Conservation (phyloP, 345 rosid genomes). For the Salix caprea region DNA sequence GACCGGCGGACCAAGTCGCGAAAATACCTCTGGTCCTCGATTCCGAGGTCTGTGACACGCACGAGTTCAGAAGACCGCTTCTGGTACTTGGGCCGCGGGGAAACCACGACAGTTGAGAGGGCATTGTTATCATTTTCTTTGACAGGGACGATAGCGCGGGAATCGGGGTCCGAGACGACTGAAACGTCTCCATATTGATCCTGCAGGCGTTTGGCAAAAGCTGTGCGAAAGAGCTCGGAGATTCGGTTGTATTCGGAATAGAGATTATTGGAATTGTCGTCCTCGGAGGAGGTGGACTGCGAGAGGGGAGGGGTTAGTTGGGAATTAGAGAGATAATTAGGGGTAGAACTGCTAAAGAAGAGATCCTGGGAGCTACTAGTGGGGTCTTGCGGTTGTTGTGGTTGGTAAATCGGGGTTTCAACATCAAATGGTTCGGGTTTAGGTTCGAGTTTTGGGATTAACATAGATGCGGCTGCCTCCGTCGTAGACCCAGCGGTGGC, state of each 20-base stretch:
- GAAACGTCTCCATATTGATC: slow-evolving; percentile 33
- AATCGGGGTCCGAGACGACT: slow-evolving; percentile 33
- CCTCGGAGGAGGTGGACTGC: slow-evolving; percentile 22
- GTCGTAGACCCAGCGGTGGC: background rate
- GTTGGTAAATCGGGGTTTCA: slow-evolving; percentile 11
- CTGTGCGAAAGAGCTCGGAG: slow-evolving; percentile 54
- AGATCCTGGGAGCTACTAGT: background rate
- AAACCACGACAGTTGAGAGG: slow-evolving; percentile 13
- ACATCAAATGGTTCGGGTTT: slow-evolving; percentile 52
- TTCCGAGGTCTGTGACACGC: slow-evolving; percentile 57
- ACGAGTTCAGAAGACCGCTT: slow-evolving; percentile 72
- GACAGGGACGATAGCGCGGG: slow-evolving; percentile 56
- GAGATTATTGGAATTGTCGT: slow-evolving; percentile 21
- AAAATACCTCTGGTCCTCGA: slow-evolving; percentile 51
- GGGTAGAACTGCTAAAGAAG: slow-evolving; percentile 23
- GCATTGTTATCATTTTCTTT: slow-evolving; percentile 9
- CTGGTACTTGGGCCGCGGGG: slow-evolving; percentile 22
- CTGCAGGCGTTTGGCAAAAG: slow-evolving; percentile 41
- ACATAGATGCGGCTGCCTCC: background rate
- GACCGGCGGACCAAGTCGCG: slow-evolving; percentile 59
- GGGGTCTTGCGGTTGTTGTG: slow-evolving; percentile 5
- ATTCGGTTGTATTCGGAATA: slow-evolving; percentile 49
- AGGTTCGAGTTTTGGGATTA: slow-evolving; percentile 45
- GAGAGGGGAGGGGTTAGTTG: slow-evolving; percentile 28
- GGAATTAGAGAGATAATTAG: slow-evolving; percentile 23